phyloP scores from a whole-genome alignment of 139 green algal species.

The Haematococcus lacustris region DNA sequence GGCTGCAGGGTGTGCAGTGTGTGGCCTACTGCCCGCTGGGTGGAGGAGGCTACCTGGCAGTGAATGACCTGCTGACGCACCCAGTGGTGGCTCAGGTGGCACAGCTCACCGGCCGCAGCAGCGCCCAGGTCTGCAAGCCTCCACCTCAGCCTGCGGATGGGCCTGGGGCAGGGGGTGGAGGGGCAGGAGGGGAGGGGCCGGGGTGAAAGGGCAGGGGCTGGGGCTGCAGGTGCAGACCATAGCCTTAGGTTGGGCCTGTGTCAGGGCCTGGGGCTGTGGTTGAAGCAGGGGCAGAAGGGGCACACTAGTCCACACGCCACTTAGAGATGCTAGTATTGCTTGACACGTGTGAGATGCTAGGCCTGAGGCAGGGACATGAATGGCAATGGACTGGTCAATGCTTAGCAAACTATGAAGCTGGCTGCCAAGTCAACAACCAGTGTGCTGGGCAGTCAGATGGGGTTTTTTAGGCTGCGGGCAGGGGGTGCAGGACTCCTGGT shows the following conservation, averaged over 20 bases:
- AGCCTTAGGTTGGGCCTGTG: not conserved
- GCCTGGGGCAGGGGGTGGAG: not conserved
- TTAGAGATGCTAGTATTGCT: no score
- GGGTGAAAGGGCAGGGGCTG: no score
- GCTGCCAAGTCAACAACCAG: no score
- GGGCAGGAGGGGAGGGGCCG: no score
- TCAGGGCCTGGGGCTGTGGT: not conserved
- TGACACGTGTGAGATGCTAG: no score
- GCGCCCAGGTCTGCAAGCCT: constrained; percentile 31
- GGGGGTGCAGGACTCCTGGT: no score
- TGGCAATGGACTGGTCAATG: no score
- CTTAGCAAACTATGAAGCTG: no score
- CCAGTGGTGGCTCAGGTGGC: constrained; percentile 1
- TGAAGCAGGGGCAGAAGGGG: not conserved
- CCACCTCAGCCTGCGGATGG: no score
- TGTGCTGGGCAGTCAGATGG: no score
- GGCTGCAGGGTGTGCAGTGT: constrained; percentile 50
- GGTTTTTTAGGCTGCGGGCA: no score
- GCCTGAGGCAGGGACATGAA: no score
- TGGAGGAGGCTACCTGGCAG: constrained; percentile 7
- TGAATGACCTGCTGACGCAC: constrained; percentile 10
- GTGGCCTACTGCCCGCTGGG: constrained; percentile 66
- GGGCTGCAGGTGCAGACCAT: not conserved
- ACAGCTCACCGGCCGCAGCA: constrained; percentile 28
- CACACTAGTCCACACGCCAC: not conserved